Evolutionary conservation across 129 eudicot species (phyloP).

Genomic region (Daucus carota): DNA sequence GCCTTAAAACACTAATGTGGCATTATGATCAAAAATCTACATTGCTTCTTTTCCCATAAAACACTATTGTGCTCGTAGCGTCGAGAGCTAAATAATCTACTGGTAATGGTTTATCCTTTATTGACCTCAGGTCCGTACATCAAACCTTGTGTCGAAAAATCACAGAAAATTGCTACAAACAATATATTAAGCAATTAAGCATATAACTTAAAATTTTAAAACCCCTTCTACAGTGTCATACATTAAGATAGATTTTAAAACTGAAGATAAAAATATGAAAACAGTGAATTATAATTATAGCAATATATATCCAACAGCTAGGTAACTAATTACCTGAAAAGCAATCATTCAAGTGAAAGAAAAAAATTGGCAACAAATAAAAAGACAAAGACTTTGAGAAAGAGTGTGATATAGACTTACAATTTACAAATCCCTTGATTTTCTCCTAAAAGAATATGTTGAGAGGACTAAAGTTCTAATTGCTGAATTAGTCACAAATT

Average conservation of each 20-base stretch:
- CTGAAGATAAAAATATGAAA: too few relatives aligned
- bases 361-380: background rate
- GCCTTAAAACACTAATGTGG: slow-evolving; percentile 10
- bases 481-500: slow-evolving; percentile 12
- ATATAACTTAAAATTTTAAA: too few relatives aligned
- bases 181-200: background rate
- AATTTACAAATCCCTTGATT: slow-evolving; percentile 17
- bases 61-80: too few relatives aligned
- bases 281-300: too few relatives aligned
- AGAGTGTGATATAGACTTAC: slow-evolving; percentile 39
- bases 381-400: background rate
- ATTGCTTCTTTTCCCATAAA: background rate
- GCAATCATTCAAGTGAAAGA: background rate
- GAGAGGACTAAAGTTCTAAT: slow-evolving; percentile 10
- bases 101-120: too few relatives aligned
- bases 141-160: too few relatives aligned
- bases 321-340: background rate
- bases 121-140: too few relatives aligned
- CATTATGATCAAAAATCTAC: slow-evolving; percentile 31
- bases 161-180: background rate
- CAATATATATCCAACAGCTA: background rate
- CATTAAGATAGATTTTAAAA: background rate
- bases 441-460: slow-evolving; percentile 19
- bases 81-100: too few relatives aligned
- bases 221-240: background rate